A percentile compares a stretch with the other conserved stretches of the same genome.
Conservation (phyloP, 345 rosid species). For the Ceriops zippeliana region DNA sequence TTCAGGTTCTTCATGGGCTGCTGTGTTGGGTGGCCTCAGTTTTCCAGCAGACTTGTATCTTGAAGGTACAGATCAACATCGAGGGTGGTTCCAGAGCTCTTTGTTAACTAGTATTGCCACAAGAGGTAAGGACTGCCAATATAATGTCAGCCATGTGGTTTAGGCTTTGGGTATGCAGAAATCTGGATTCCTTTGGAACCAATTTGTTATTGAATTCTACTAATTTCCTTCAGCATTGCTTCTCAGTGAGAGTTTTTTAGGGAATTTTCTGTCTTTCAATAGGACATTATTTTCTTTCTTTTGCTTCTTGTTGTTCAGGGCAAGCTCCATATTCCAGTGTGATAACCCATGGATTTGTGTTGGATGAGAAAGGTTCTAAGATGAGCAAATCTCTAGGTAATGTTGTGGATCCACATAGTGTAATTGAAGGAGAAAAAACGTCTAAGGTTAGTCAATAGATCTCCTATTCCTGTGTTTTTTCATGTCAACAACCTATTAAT, state of each 20-base stretch:
- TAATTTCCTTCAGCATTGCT: constrained; percentile 3
- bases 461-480: constrained; percentile 1
- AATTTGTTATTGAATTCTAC: constrained; percentile 1
- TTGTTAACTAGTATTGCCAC: constrained; percentile 86
- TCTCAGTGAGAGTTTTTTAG: background rate
- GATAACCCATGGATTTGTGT: constrained; percentile 91
- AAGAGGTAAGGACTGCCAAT: constrained; percentile 47
- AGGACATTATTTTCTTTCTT: background rate
- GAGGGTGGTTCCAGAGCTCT: constrained; percentile 99
- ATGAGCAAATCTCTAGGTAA: constrained; percentile 98
- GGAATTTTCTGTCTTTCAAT: constrained; percentile 1
- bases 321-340: constrained; percentile 80
- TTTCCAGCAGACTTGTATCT: constrained; percentile 89
- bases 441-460: constrained; percentile 49
- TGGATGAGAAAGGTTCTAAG: constrained; percentile 94
- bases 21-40: constrained; percentile 64
- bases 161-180: constrained; percentile 5
- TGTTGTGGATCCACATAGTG: constrained; percentile 75
- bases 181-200: background rate
- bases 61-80: constrained; percentile 98
- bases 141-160: constrained; percentile 5
- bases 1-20: constrained; percentile 96
- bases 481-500: constrained; percentile 15
- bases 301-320: constrained; percentile 47
- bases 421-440: constrained; percentile 85